phyloP scores from a whole-genome alignment of 495 filamentous ascomycete species.

The Penicillium cinerascens region DNA sequence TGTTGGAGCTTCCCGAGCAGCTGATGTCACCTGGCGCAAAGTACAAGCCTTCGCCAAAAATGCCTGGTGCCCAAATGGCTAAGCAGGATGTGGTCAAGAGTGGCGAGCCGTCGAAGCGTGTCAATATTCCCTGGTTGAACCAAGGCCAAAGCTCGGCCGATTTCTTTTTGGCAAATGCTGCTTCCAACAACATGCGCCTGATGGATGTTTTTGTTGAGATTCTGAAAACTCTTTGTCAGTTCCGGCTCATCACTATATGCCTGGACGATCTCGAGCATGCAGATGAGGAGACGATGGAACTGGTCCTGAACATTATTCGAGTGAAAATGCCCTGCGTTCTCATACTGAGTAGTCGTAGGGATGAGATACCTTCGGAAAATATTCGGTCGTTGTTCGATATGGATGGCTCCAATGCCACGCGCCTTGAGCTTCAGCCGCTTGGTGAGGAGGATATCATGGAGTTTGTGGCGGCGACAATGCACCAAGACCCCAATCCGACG shows the following conservation, averaged over 20 bases:
- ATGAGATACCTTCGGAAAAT: constrained; percentile 37
- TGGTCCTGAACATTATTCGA: constrained; percentile 69
- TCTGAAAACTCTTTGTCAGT: constrained; percentile 69
- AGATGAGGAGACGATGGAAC: constrained; percentile 77
- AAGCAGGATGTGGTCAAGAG: constrained; percentile 26
- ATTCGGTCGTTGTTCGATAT: constrained; percentile 42
- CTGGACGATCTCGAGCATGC: constrained; percentile 86
- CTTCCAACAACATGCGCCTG: constrained; percentile 71
- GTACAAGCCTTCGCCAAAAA: constrained; percentile 34
- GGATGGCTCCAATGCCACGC: constrained; percentile 52
- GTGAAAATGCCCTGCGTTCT: constrained; percentile 74
- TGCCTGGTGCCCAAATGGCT: constrained; percentile 27
- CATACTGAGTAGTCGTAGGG: constrained; percentile 53
- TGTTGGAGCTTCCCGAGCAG: constrained; percentile 77
- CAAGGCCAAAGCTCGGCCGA: constrained; percentile 59
- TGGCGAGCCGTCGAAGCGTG: constrained; percentile 33
- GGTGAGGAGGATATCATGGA: constrained; percentile 69
- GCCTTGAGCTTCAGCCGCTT: constrained; percentile 63
- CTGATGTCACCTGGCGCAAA: constrained; percentile 50
- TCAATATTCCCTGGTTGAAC: constrained; percentile 32
- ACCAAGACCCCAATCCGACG: constrained; percentile 35
- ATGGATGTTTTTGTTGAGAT: constrained; percentile 83
- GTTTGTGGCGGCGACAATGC: constrained; percentile 74
- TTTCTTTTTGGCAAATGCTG: constrained; percentile 64
- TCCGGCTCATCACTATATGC: constrained; percentile 77